These are phyloP conservation scores for Corymbia citriodora DNA, from an alignment of 441 rosid species.

Conservation along the genomic window DNA sequence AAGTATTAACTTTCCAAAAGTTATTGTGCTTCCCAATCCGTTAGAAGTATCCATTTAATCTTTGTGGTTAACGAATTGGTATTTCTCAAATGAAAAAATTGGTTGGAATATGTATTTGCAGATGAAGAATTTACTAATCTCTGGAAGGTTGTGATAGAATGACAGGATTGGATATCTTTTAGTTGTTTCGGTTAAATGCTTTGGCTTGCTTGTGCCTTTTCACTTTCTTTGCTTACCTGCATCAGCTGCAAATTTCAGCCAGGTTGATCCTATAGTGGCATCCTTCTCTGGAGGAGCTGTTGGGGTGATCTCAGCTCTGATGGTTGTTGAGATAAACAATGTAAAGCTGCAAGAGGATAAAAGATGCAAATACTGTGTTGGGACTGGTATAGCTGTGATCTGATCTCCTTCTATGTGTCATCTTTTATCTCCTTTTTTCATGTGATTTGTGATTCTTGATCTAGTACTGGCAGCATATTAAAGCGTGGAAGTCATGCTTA, in stretches of 20 bases:
- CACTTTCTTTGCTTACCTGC: neutral
- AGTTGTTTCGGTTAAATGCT: neutral
- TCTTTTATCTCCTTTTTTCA: neutral
- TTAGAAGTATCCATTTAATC: neutral
- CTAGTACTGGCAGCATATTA: neutral
- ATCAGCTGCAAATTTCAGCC: conserved; percentile 37
- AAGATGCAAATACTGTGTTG: conserved; percentile 97
- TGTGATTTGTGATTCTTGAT: neutral
- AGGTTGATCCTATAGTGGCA: conserved; percentile 98
- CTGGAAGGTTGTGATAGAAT: neutral
- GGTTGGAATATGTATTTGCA: neutral
- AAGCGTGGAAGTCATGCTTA: neutral
- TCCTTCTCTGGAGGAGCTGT: conserved; percentile 99
- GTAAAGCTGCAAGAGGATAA: conserved; percentile 92
- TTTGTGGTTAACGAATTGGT: neutral
- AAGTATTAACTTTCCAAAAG: neutral
- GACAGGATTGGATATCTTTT: neutral
- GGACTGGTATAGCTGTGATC: conserved; percentile 56
- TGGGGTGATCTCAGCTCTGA: conserved; percentile 93
- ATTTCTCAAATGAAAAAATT: neutral
- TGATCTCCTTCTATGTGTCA: neutral
- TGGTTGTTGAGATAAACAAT: conserved; percentile 96
- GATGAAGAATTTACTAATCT: neutral
- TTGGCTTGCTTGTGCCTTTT: neutral
- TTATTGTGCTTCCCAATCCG: neutral